Conservation (phyloP, 148 eudicot species). For the Dianthus caryophyllus region DNA sequence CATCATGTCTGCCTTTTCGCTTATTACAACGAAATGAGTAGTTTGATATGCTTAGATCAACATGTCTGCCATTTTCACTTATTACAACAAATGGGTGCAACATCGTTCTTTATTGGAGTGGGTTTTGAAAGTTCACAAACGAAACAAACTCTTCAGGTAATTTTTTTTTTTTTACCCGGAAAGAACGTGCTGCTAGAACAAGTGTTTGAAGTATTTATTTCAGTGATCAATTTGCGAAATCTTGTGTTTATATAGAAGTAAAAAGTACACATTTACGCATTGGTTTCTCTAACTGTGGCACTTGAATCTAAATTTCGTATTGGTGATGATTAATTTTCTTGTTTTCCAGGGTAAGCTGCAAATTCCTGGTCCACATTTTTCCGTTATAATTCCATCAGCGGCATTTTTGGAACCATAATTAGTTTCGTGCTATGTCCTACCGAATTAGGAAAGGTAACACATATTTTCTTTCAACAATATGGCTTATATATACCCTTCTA, state of each 20-base stretch:
- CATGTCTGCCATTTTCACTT: too few species aligned
- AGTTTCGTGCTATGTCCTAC: slow-evolving; percentile 85
- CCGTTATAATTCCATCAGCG: slow-evolving; percentile 72
- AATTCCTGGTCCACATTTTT: slow-evolving; percentile 54
- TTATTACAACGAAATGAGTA: too few species aligned
- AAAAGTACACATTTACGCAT: neutral
- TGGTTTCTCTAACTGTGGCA: neutral
- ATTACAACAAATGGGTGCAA: too few species aligned
- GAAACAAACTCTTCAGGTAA: slow-evolving; percentile 74
- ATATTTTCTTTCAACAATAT: slow-evolving; percentile 6
- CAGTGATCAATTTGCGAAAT: neutral
- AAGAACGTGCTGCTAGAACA: neutral
- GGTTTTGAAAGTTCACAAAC: slow-evolving; percentile 90
- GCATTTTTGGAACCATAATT: slow-evolving; percentile 70
- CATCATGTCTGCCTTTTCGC: too few species aligned
- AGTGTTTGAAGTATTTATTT: neutral
- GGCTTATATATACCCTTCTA: neutral
- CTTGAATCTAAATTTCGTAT: neutral
- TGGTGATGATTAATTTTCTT: slow-evolving; percentile 9
- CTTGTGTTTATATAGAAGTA: neutral
- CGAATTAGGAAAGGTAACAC: slow-evolving; percentile 74
- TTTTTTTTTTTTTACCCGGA: too few species aligned
- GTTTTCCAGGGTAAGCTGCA: slow-evolving; percentile 48
- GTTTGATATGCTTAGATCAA: too few species aligned
- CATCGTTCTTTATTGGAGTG: slow-evolving; percentile 89